Evolutionary conservation across 371 early-diverging fungal genomes (phyloP), one percentile per base, ranked within the genome.

Genomic region (Actinomucor elegans): DNA sequence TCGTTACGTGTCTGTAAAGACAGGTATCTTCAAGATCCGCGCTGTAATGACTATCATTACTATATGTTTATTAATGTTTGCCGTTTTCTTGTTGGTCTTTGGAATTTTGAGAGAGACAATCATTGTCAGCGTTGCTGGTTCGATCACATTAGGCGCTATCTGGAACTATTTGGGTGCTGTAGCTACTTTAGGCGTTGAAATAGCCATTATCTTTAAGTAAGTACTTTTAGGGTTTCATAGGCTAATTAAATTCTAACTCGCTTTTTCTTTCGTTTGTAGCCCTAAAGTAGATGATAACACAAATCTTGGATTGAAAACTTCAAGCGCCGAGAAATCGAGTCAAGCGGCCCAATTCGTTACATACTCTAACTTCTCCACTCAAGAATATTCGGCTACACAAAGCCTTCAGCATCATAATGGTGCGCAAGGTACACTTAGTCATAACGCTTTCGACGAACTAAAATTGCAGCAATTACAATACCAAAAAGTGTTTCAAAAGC

Each of bases 1-100:
- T 18, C 73, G 77, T 0, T 73, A 73, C 36, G 49, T 52, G 0
- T 64, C 73, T 37, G 63, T 76, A 34, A 59, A 66, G 35, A 66
- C 64, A 0, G 77, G 77, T 31, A 71, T 76, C 47, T 64, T 71
- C 36, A 76, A 76, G 38, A 67, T 67, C n/a, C 42, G 58, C 18
- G 34, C 56, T 15, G 63, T 67, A 5, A 62, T 67, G 52, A 29
- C 48, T 8, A 59, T 67, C 29, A 59, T 63, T 35, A 37, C 48
- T 12, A 40, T 56, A 12, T 62, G 63, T 45, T 47, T 67, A 17
- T 20, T 58, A 45, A 59, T 62, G 52, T 67, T 67, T 55, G 67
- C 67, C 3, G 27, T 52, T 18, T 62, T 63, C 7, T 48, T 67
- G 9, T 26, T 67, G 28, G 32, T 62, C 7, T 67, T 55, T 46